These are phyloP conservation scores for Epithele typhae DNA, from an alignment of 768 basidiomycete species.

Conservation along the genomic window DNA sequence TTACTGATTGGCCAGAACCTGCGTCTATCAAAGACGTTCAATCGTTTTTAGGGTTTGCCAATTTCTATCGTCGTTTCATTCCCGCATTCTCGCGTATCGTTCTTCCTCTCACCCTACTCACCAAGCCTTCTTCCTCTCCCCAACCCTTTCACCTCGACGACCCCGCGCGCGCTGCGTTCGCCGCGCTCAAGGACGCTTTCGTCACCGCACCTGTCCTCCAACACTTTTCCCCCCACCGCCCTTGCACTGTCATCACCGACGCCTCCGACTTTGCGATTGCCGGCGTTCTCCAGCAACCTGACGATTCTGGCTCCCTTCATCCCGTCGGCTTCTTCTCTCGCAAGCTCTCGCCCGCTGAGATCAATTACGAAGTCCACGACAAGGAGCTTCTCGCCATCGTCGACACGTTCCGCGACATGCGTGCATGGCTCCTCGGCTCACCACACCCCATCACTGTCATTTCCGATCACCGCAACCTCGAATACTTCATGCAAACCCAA, in stretches of 20 bases:
- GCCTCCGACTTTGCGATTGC: slow-evolving; percentile 21
- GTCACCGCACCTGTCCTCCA: slow-evolving; percentile 15
- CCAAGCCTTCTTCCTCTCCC: slow-evolving; percentile 23
- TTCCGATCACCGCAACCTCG: slow-evolving; percentile 35
- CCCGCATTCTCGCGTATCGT: slow-evolving; percentile 30
- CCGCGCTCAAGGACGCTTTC: slow-evolving; percentile 24
- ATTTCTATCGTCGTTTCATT: slow-evolving; percentile 32
- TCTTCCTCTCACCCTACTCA: slow-evolving; percentile 26
- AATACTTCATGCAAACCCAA: slow-evolving; percentile 31
- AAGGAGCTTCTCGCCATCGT: slow-evolving; percentile 48
- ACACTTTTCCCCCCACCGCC: slow-evolving; percentile 15
- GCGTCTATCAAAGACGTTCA: slow-evolving; percentile 25
- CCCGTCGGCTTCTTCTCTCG: slow-evolving; percentile 30
- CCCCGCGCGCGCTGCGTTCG: slow-evolving; percentile 21
- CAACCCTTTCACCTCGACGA: slow-evolving; percentile 19
- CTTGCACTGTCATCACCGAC: slow-evolving; percentile 17
- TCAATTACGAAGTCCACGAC: slow-evolving; percentile 48
- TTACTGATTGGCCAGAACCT: slow-evolving; percentile 27
- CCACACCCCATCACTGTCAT: slow-evolving; percentile 16
- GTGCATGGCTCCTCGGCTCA: slow-evolving; percentile 21
- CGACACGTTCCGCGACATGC: slow-evolving; percentile 23
- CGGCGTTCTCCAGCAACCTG: slow-evolving; percentile 15
- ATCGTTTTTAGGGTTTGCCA: slow-evolving; percentile 29
- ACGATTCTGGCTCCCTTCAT: slow-evolving; percentile 19
- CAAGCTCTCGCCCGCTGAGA: slow-evolving; percentile 27